These are phyloP conservation scores for Tripterygium wilfordii DNA, from an alignment of 177 flowering plant genomes.

Conservation along the genomic window DNA sequence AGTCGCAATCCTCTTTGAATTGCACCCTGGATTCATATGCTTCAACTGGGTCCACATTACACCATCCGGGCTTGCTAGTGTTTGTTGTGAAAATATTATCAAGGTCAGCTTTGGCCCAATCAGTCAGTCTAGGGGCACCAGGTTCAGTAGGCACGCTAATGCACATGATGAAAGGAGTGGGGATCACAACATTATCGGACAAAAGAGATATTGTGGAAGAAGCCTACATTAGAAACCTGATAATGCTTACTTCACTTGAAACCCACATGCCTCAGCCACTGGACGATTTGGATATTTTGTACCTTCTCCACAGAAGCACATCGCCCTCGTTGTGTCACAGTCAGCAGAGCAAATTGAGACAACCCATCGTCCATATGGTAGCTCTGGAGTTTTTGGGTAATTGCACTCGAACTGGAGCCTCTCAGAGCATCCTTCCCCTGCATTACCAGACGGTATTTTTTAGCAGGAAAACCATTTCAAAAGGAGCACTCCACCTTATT, in stretches of 20 bases:
- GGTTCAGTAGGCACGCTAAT: constrained; percentile 64
- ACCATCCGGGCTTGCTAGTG: constrained; percentile 79
- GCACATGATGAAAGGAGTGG: constrained; percentile 8
- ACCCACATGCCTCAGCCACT: constrained; percentile 88
- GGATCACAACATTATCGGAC: not conserved
- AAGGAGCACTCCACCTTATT: too few species aligned
- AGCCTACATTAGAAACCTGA: not conserved
- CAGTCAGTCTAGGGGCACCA: constrained; percentile 42
- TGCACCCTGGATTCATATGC: constrained; percentile 60
- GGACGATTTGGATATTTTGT: constrained; percentile 97
- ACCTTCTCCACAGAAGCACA: constrained; percentile 98
- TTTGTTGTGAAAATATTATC: constrained; percentile 73
- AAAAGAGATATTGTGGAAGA: not conserved
- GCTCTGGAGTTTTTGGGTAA: constrained; percentile 44
- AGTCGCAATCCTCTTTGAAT: constrained; percentile 86
- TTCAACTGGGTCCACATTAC: constrained; percentile 86
- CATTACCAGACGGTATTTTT: constrained; percentile 13
- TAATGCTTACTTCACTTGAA: constrained; percentile 58
- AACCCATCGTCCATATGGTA: constrained; percentile 84
- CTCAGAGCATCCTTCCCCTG: constrained; percentile 83
- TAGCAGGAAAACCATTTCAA: too few species aligned
- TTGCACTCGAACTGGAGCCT: constrained; percentile 68
- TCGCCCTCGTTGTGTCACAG: constrained; percentile 89
- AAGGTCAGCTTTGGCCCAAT: constrained; percentile 75
- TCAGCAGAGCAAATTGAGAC: constrained; percentile 86